Conservation (phyloP, 306 rosid species). For the Alnus rubra region DNA sequence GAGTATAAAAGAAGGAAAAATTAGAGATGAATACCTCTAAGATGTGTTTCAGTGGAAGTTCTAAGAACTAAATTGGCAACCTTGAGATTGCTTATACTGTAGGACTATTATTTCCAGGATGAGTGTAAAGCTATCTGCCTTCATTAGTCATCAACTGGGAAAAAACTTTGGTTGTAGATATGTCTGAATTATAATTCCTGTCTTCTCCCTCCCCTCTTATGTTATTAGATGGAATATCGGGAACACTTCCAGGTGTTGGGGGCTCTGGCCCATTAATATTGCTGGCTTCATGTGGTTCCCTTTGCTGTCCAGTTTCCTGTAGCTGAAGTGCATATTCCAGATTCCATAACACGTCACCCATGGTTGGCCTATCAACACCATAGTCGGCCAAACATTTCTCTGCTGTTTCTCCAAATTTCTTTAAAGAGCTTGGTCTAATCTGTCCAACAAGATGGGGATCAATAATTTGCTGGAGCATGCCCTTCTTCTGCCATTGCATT, state of each 20-base stretch:
- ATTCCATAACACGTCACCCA: conserved; percentile 98
- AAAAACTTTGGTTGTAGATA: conserved; percentile 71
- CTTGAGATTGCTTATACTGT: conserved; percentile 13
- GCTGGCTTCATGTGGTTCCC: conserved; percentile 28
- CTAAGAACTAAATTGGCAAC: not conserved
- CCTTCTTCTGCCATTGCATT: conserved; percentile 77
- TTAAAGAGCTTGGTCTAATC: conserved; percentile 64
- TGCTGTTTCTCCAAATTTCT: conserved; percentile 89
- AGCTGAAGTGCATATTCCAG: conserved; percentile 93
- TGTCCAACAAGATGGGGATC: conserved; percentile 70
- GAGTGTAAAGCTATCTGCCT: conserved; percentile 66
- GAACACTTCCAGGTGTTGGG: conserved; percentile 26
- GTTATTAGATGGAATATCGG: conserved; percentile 37
- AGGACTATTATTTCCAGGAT: conserved; percentile 27
- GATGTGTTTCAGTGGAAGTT: conserved; percentile 21
- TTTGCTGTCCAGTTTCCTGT: conserved; percentile 58
- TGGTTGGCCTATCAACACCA: conserved; percentile 92
- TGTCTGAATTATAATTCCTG: conserved; percentile 45
- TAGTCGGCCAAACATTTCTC: conserved; percentile 96
- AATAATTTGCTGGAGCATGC: conserved; percentile 69
- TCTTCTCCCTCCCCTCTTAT: conserved; percentile 38
- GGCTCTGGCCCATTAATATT: conserved; percentile 21
- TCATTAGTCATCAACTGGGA: conserved; percentile 87
- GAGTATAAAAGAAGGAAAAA: not conserved
- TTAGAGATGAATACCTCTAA: conserved; percentile 26